Evolutionary conservation across 495 filamentous ascomycete genomes (phyloP).

Genomic region (Hyaloscypha bicolor): DNA sequence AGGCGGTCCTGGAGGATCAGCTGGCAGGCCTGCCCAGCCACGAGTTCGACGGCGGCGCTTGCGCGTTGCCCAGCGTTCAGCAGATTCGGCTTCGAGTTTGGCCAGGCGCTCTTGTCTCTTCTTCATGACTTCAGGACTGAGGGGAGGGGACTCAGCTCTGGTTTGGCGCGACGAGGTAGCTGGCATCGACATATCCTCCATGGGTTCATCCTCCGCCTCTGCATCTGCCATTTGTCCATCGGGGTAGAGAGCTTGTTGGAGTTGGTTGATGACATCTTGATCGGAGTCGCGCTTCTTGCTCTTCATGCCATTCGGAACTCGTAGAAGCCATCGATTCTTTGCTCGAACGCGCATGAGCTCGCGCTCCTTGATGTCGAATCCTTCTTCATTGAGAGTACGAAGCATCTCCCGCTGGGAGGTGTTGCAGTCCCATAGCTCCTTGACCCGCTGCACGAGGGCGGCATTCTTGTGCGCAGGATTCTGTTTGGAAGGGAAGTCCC

Average conservation of each 20-base stretch:
- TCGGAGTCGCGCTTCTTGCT: conserved; percentile 36
- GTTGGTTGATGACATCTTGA: conserved; percentile 34
- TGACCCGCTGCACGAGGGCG: conserved; percentile 64
- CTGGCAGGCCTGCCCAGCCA: conserved; percentile 70
- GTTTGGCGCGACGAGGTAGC: conserved; percentile 2
- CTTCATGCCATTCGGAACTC: conserved; percentile 61
- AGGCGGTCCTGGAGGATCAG: conserved; percentile 73
- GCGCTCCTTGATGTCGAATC: conserved; percentile 69
- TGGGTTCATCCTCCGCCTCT: conserved; percentile 24
- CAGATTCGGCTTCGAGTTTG: conserved; percentile 62
- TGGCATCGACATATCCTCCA: conserved; percentile 20
- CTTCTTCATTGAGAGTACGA: conserved; percentile 60
- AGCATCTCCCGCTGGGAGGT: conserved; percentile 72
- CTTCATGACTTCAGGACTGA: conserved; percentile 54
- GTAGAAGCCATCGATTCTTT: conserved; percentile 64
- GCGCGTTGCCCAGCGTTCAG: conserved; percentile 61
- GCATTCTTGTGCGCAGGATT: conserved; percentile 69
- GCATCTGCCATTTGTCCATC: conserved; percentile 30
- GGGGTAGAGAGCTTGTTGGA: conserved; percentile 32
- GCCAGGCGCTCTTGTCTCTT: conserved; percentile 59
- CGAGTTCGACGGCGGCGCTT: conserved; percentile 75
- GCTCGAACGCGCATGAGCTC: conserved; percentile 67
- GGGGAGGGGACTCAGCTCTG: conserved; percentile 39
- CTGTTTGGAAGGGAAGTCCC: conserved; percentile 76
- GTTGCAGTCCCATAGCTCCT: conserved; percentile 78